Percentiles rank a stretch among this genome's conserved stretches.
Evolutionary conservation across 805 yeast species (phyloP).

Genomic region (Wickerhamiella lipophila): DNA sequence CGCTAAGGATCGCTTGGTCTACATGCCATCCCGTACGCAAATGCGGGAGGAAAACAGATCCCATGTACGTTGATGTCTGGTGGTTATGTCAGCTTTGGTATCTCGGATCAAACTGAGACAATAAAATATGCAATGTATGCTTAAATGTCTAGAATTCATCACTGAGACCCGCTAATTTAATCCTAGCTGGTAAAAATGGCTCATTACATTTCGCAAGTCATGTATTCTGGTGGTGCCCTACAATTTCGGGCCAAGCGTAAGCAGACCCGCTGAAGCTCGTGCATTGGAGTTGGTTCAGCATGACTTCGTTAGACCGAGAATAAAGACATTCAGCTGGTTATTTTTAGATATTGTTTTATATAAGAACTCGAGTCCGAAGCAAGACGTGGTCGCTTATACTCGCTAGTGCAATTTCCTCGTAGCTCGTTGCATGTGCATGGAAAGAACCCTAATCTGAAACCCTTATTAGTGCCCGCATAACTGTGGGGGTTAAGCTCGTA

Average conservation of each 20-base stretch:
- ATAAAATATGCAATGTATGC: not conserved
- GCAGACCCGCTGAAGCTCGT: not conserved
- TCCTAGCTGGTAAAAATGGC: no score
- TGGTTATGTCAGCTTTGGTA: not conserved
- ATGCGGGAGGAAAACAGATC: slow-evolving; percentile 72
- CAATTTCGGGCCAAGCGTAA: not conserved
- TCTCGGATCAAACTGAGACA: not conserved
- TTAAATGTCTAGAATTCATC: not conserved
- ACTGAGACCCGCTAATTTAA: not conserved
- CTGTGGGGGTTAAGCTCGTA: no score
- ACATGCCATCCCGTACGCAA: slow-evolving; percentile 88
- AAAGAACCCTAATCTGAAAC: not conserved
- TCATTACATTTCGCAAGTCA: no score
- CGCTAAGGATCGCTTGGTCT: slow-evolving; percentile 85
- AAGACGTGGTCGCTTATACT: not conserved
- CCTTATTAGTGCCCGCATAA: not conserved
- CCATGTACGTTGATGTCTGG: slow-evolving; percentile 35
- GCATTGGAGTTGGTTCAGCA: not conserved
- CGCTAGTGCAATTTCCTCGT: not conserved
- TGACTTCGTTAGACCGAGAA: not conserved
- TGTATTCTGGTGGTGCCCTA: no score
- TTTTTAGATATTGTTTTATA: not conserved
- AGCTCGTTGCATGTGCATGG: not conserved
- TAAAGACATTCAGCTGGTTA: not conserved
- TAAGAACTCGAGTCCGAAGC: not conserved